phyloP scores from a whole-genome alignment of 2,329 filamentous ascomycete genomes.

The Coleophoma cylindrospora region DNA sequence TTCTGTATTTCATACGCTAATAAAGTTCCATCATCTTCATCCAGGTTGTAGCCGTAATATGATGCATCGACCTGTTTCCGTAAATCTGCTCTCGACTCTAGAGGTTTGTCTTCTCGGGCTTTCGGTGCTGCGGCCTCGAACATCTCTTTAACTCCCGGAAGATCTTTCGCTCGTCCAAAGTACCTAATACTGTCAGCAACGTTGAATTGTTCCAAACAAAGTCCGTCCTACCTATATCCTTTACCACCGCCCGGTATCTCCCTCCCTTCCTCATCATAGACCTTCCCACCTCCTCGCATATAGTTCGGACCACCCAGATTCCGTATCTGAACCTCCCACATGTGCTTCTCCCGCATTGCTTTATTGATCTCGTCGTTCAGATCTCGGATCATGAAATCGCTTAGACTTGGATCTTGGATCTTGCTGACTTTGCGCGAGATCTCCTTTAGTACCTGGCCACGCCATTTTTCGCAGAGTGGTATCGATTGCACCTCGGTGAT shows the following conservation, averaged over 20 bases:
- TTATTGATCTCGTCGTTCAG: constrained; percentile 99
- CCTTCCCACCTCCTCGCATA: constrained; percentile 42
- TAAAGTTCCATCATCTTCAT: constrained; percentile 82
- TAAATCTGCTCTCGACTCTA: constrained; percentile 63
- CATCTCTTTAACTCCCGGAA: constrained; percentile 94
- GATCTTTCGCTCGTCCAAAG: constrained; percentile 82
- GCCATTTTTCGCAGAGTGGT: constrained; percentile 92
- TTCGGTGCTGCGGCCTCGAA: constrained; percentile 72
- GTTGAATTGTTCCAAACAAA: too few relatives aligned
- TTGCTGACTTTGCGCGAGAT: constrained; percentile 94
- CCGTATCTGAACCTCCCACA: constrained; percentile 96
- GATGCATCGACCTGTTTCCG: constrained; percentile 79
- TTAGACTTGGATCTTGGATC: constrained; percentile 88
- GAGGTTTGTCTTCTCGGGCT: constrained; percentile 52
- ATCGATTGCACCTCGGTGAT: constrained; percentile 85
- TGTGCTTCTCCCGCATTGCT: constrained; percentile 97
- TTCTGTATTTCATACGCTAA: constrained; percentile 77
- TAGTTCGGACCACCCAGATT: constrained; percentile 97
- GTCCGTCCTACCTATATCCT: constrained; percentile 69
- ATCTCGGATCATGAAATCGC: constrained; percentile 95
- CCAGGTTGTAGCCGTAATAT: constrained; percentile 92
- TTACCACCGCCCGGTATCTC: constrained; percentile 67
- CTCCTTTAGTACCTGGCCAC: constrained; percentile 94
- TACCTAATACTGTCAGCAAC: constrained; percentile 55
- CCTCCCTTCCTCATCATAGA: constrained; percentile 48